A percentile compares a stretch with the other conserved stretches of the same genome.
Evolutionary conservation across 1,139 yeast species (phyloP).

Genomic region (Pichia sp.): DNA sequence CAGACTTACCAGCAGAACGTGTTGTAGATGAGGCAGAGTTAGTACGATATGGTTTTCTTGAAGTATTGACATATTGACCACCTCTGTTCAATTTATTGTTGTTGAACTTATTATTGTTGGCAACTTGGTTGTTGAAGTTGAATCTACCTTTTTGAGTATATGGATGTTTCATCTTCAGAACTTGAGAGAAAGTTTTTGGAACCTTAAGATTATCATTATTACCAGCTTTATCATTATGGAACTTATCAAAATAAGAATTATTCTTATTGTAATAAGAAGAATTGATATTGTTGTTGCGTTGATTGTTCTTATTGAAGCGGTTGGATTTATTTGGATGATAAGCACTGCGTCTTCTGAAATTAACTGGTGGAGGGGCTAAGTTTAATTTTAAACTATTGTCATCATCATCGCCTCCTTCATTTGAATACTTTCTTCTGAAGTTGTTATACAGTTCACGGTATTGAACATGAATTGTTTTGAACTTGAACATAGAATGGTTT

Average conservation of each 20-base stretch:
- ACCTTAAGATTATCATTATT: background rate
- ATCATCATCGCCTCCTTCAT: constrained; percentile 20
- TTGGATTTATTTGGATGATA: background rate
- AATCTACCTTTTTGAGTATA: background rate
- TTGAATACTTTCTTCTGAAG: constrained; percentile 27
- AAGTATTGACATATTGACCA: no score
- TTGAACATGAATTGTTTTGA: constrained; percentile 80
- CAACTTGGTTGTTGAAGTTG: background rate
- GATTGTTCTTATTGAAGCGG: background rate
- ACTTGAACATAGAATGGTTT: constrained; percentile 72
- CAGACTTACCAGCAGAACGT: no score
- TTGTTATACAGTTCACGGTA: constrained; percentile 61
- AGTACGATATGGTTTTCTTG: no score
- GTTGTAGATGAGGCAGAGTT: no score
- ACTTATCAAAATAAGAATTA: constrained; percentile 7
- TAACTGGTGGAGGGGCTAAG: constrained; percentile 76
- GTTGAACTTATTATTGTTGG: background rate
- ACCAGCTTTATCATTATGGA: background rate
- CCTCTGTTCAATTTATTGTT: no score
- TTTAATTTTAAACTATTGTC: constrained; percentile 41
- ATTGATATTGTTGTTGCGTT: background rate
- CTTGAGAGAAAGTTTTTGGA: constrained; percentile 15
- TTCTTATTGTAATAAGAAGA: background rate
- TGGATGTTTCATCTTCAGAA: constrained; percentile 11
- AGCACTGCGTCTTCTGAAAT: constrained; percentile 36